These are phyloP conservation scores for Ceratocystis huliohia DNA, from an alignment of 2,329 filamentous ascomycete genomes.

Conservation along the genomic window DNA sequence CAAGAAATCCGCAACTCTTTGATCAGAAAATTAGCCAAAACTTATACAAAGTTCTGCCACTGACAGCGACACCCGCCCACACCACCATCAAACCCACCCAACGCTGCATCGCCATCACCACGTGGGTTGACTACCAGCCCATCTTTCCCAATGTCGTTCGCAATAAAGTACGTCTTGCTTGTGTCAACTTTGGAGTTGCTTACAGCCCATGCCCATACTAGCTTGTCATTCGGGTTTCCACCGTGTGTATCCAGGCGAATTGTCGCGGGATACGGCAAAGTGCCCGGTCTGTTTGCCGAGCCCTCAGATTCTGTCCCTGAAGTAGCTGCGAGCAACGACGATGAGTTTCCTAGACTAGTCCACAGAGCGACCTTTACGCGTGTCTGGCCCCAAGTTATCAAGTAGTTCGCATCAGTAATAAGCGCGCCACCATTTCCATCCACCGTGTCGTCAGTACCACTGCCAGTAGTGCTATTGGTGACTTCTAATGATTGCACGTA, in stretches of 20 bases:
- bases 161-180: constrained; percentile 33
- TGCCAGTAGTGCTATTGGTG: constrained; percentile 32
- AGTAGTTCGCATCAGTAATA: constrained; percentile 40
- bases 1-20: constrained; percentile 7
- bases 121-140: constrained; percentile 43
- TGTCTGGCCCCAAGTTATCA: constrained; percentile 48
- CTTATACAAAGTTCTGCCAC: constrained; percentile 39
- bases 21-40: neutral
- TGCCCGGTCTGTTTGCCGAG: constrained; percentile 35
- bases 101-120: constrained; percentile 32
- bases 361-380: constrained; percentile 54
- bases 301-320: constrained; percentile 25
- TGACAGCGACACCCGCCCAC: constrained; percentile 49
- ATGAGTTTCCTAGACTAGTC: constrained; percentile 39
- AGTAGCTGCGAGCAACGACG: constrained; percentile 30
- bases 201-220: constrained; percentile 42
- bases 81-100: constrained; percentile 52
- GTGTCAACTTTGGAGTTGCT: constrained; percentile 36
- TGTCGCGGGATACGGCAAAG: constrained; percentile 52
- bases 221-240: constrained; percentile 40
- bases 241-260: constrained; percentile 51
- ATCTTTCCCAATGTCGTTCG: constrained; percentile 38
- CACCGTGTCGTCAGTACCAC: constrained; percentile 32
- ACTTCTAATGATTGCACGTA: constrained; percentile 53
- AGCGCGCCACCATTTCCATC: constrained; percentile 38